phyloP scores from a whole-genome alignment of 345 rosid species.

The Eutrema yunnanense region DNA sequence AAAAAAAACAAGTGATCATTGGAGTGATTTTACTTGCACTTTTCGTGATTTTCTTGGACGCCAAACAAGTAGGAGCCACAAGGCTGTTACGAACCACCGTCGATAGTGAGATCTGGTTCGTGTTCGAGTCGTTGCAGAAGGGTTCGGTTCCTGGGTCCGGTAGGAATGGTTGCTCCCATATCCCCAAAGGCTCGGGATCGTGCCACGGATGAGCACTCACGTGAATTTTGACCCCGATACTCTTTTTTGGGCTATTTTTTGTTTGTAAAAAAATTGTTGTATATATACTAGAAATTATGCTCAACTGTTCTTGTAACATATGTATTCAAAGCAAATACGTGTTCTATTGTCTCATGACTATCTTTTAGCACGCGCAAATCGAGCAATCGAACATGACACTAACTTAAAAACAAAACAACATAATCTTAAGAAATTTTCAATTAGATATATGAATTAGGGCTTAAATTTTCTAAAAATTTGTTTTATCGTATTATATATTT shows the following conservation, averaged over 20 bases:
- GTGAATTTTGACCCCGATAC: background rate
- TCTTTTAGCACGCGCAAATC: no score
- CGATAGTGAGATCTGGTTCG: background rate
- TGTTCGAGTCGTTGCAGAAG: constrained; percentile 9
- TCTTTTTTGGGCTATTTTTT: background rate
- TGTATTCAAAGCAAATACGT: background rate
- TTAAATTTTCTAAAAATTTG: no score
- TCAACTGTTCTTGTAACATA: background rate
- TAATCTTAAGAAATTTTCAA: no score
- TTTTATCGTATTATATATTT: no score
- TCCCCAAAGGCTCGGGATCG: background rate
- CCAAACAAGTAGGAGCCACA: constrained; percentile 15
- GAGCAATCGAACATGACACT: no score
- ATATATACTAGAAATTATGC: background rate
- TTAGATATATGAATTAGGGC: no score
- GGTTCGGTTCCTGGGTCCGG: background rate
- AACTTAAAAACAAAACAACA: no score
- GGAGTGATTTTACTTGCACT: constrained; percentile 1
- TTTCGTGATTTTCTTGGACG: background rate
- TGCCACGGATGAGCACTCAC: background rate
- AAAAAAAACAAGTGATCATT: background rate
- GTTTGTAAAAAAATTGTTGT: background rate
- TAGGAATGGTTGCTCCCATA: constrained; percentile 3
- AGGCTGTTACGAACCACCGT: constrained; percentile 8
- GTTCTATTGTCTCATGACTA: background rate